Conservation (phyloP, 2,329 filamentous ascomycete species). For the Venturia effusa region DNA sequence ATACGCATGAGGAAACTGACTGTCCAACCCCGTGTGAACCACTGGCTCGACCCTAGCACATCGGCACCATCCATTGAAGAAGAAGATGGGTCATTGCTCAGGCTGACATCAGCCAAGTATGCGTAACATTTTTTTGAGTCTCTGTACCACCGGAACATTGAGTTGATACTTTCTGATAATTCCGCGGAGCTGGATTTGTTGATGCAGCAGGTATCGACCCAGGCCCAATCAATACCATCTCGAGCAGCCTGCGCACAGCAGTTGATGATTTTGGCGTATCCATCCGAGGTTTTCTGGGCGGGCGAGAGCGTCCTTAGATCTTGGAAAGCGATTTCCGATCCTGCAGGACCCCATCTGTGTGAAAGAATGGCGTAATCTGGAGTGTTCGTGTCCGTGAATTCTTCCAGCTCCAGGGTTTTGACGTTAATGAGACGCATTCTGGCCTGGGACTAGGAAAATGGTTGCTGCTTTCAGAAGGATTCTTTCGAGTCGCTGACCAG, state of each 20-base stretch:
- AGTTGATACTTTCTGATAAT: too few relatives aligned
- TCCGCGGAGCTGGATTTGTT: too few relatives aligned
- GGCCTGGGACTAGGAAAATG: too few relatives aligned
- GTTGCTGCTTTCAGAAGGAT: too few relatives aligned
- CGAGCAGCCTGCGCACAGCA: slow-evolving; percentile 9
- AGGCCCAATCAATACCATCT: slow-evolving; percentile 7
- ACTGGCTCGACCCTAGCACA: not conserved
- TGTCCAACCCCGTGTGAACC: slow-evolving; percentile 12
- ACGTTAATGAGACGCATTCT: slow-evolving; percentile 4
- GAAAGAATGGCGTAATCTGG: slow-evolving; percentile 10
- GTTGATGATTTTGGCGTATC: slow-evolving; percentile 11
- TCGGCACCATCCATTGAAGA: not conserved
- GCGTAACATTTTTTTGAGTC: too few relatives aligned
- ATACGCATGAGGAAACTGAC: not conserved
- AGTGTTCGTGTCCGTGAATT: not conserved
- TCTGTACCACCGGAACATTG: too few relatives aligned
- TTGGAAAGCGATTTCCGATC: slow-evolving; percentile 5
- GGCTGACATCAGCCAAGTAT: slow-evolving; percentile 1
- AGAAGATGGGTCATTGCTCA: not conserved
- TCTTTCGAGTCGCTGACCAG: too few relatives aligned
- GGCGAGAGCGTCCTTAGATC: not conserved
- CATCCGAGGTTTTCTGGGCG: not conserved
- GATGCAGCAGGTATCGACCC: slow-evolving; percentile 12
- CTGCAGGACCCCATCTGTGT: slow-evolving; percentile 6
- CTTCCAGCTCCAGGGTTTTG: not conserved